A percentile compares a stretch with the other conserved stretches of the same genome.
Conservation (phyloP, 306 rosid genomes). For the Vigna trinervia region DNA sequence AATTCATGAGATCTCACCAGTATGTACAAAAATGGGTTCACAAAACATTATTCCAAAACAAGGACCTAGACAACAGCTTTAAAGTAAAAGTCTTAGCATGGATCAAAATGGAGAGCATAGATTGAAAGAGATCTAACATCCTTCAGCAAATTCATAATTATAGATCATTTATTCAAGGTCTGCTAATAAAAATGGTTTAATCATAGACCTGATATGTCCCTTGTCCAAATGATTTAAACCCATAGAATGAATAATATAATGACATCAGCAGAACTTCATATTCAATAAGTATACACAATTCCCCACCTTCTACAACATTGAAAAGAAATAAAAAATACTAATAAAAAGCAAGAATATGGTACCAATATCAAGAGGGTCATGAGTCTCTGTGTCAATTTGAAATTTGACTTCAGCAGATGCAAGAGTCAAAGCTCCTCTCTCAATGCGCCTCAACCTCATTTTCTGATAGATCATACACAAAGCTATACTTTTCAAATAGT, state of each 20-base stretch:
- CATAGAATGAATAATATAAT: constrained; percentile 27
- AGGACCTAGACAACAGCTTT: neutral
- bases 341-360: constrained; percentile 38
- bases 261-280: constrained; percentile 35
- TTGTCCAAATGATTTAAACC: neutral
- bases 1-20: neutral
- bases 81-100: neutral
- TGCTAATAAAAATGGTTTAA: too few relatives aligned
- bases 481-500: constrained; percentile 43
- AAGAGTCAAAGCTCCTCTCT: constrained; percentile 96
- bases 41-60: too few relatives aligned
- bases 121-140: neutral
- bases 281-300: constrained; percentile 19
- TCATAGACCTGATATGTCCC: neutral
- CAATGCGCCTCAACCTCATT: constrained; percentile 92
- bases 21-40: too few relatives aligned
- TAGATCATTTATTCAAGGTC: neutral
- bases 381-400: constrained; percentile 98
- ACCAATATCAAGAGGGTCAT: constrained; percentile 99
- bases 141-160: neutral
- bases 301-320: constrained; percentile 30
- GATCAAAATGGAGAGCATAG: neutral
- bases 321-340: constrained; percentile 22
- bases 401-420: constrained; percentile 99
- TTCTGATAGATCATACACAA: constrained; percentile 60